phyloP scores from a whole-genome alignment of 805 yeast species.

The Cyberlindnera nakhonratchasimensis region DNA sequence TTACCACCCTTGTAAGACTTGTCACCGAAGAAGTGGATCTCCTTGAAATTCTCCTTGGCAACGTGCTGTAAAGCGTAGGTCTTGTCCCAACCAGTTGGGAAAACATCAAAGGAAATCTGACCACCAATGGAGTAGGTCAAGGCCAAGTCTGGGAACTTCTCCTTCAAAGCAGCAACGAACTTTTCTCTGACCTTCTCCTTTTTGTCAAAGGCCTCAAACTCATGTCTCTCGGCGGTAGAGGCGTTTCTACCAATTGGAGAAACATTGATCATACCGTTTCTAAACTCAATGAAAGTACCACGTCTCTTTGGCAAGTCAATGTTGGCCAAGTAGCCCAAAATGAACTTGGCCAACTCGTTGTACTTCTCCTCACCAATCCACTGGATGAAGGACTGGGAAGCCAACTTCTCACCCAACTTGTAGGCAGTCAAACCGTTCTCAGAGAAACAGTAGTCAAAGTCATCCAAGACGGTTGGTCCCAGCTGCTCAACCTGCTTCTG shows the following conservation, averaged over 20 bases:
- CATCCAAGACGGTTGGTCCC: conserved; percentile 70
- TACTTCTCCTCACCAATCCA: conserved; percentile 97
- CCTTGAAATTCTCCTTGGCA: conserved; percentile 74
- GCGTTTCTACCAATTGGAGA: conserved; percentile 99
- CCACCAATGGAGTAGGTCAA: conserved; percentile 98
- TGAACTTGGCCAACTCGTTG: conserved; percentile 82
- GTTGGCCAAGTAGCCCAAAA: conserved; percentile 78
- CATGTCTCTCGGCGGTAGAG: conserved; percentile 88
- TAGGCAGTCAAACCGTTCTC: conserved; percentile 99
- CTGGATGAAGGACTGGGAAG: conserved; percentile 88
- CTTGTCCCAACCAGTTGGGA: conserved; percentile 99
- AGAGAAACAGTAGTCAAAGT: conserved; percentile 93
- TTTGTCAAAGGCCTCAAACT: conserved; percentile 82
- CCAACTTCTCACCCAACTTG: conserved; percentile 82
- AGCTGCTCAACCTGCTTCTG: conserved; percentile 94
- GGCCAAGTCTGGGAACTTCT: conserved; percentile 76
- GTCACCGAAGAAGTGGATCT: conserved; percentile 98
- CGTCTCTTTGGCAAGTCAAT: conserved; percentile 94
- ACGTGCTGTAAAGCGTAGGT: conserved; percentile 96
- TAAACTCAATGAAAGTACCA: conserved; percentile 97
- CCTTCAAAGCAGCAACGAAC: conserved; percentile 80
- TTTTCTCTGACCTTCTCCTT: conserved; percentile 76
- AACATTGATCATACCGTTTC: conserved; percentile 98
- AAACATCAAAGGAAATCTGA: conserved; percentile 97
- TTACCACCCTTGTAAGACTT: conserved; percentile 97